phyloP scores from a whole-genome alignment of 2,329 filamentous ascomycete genomes.

The Chalaropsis ovoidea region DNA sequence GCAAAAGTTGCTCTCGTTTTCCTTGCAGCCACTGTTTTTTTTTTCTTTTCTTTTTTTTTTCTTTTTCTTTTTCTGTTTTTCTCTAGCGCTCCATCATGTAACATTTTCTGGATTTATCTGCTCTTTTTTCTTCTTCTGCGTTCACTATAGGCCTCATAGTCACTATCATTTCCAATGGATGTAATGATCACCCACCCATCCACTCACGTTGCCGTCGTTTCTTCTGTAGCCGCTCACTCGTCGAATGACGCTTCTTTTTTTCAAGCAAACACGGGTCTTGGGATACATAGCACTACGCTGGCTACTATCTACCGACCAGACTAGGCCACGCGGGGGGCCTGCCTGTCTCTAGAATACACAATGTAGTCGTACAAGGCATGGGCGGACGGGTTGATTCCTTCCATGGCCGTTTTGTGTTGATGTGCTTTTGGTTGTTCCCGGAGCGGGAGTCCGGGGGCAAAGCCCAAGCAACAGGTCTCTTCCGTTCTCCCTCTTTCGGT shows the following conservation, averaged over 20 bases:
- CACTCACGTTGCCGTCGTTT: neutral
- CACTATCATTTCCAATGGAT: neutral
- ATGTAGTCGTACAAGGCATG: conserved; percentile 17
- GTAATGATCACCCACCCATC: neutral
- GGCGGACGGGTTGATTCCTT: neutral
- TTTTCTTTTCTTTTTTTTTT: conserved; percentile 26
- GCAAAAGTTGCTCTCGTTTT: neutral
- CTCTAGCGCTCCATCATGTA: conserved; percentile 9
- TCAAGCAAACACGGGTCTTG: neutral
- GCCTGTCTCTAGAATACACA: conserved; percentile 19
- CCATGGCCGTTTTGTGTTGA: neutral
- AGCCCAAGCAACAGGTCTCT: neutral
- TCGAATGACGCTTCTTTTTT: neutral
- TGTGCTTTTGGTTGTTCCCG: neutral
- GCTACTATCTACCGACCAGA: neutral
- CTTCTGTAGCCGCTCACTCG: neutral
- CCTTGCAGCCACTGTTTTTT: conserved; percentile 23
- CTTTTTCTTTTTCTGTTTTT: conserved; percentile 22
- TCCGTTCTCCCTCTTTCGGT: neutral
- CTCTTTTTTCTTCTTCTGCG: neutral
- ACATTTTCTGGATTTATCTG: conserved; percentile 2
- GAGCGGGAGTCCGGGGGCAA: neutral
- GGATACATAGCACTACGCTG: neutral
- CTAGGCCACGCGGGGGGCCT: neutral
- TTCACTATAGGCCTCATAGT: neutral